phyloP scores from a whole-genome alignment of 139 green algal genomes.

The Chlorella sp. region DNA sequence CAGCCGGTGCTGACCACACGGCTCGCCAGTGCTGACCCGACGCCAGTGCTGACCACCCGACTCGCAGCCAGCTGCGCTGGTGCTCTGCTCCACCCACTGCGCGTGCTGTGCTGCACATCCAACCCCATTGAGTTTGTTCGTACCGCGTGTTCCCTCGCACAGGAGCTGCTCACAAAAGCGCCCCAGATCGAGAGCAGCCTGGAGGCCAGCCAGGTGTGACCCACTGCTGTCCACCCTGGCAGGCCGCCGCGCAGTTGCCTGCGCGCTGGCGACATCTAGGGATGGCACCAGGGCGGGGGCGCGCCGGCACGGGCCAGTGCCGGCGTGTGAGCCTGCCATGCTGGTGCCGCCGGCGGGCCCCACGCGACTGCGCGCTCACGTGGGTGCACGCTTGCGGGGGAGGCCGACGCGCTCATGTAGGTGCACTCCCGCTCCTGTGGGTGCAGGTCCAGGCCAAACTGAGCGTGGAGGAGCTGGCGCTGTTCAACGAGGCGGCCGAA shows the following conservation, averaged over 20 bases:
- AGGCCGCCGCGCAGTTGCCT: no score
- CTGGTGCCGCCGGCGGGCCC: no score
- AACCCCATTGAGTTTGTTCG: background rate
- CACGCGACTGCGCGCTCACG: no score
- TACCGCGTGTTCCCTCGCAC: background rate
- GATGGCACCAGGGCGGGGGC: no score
- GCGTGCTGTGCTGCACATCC: background rate
- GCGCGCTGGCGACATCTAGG: no score
- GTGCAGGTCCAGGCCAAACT: constrained; percentile 44
- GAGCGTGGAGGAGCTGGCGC: constrained; percentile 42
- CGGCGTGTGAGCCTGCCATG: no score
- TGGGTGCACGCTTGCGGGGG: no score
- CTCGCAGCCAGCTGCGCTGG: background rate
- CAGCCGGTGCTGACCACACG: background rate
- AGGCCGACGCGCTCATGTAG: no score
- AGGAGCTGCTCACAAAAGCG: constrained; percentile 52
- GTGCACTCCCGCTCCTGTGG: no score
- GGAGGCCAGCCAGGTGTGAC: constrained; percentile 29
- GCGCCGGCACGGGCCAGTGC: no score
- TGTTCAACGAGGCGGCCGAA: constrained; percentile 18
- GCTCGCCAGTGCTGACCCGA: background rate
- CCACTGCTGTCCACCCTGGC: no score
- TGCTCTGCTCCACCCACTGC: background rate
- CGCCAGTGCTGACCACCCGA: constrained; percentile 1
- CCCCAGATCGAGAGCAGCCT: constrained; percentile 40